Conservation (phyloP, 345 rosid genomes). For the Punica granatum region DNA sequence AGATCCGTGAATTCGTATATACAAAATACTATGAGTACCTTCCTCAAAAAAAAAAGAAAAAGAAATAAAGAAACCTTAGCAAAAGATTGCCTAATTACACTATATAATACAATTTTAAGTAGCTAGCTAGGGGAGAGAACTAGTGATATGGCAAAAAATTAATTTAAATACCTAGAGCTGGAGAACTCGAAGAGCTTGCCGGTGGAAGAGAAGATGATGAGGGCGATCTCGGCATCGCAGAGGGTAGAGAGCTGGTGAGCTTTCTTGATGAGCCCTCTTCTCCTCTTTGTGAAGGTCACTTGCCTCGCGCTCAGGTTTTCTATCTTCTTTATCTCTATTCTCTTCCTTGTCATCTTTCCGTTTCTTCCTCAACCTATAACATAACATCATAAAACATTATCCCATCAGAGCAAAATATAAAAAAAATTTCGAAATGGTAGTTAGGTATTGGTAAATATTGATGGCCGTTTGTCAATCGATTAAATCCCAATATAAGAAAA, state of each 20-base stretch:
- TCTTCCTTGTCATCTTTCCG: conserved; percentile 18
- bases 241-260: conserved; percentile 16
- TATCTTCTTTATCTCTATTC: conserved; percentile 21
- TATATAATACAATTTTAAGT: too few species aligned
- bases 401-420: too few species aligned
- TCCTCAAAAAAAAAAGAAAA: too few species aligned
- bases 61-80: too few species aligned
- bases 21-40: too few species aligned
- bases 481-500: too few species aligned
- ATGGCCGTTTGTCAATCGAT: too few species aligned
- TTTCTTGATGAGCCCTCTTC: conserved; percentile 19
- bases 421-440: too few species aligned
- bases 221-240: conserved; percentile 17
- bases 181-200: conserved; percentile 24
- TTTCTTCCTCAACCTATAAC: background rate
- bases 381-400: background rate
- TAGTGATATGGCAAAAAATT: background rate
- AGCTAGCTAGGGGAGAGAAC: background rate
- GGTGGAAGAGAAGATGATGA: conserved; percentile 21
- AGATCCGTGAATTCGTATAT: too few species aligned
- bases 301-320: conserved; percentile 20
- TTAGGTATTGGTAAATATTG: too few species aligned
- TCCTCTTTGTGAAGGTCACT: conserved; percentile 20
- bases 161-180: conserved; percentile 13
- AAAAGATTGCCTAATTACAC: too few species aligned